Evolutionary conservation across 257 asterid genomes (phyloP), one percentile per base, ranked within the genome.

Genomic region (Plantago ovata): DNA sequence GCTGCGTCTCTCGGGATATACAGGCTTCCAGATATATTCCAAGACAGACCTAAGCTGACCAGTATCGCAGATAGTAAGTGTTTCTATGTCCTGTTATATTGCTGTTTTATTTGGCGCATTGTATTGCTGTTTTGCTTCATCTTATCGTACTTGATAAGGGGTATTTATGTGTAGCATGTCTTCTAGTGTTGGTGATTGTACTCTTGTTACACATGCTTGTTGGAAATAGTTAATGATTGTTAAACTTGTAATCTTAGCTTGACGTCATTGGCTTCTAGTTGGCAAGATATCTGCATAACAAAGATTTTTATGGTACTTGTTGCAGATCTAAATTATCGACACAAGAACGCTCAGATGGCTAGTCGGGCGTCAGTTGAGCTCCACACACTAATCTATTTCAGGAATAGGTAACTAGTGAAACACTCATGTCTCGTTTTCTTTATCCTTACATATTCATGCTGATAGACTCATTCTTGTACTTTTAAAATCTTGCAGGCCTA

Each of bases 261-360:
- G n/a, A 10, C 28, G 5, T 9, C 13, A 9, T 7, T 48, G 9
- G 4, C 21, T 48, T 44, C 18, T 7, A 1, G 14, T 5, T 24
- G 32, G 5, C 32, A 24, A 24, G 32, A 2, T 24, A 24, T 24
- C 2, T 2, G 5, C 32, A 5, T 24, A 5, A 24, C 32, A 24
- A 2, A 24, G 3, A 24, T 24, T 2, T 24, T 24, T 24, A 24
- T 24, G 32, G 3, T 24, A 24, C 32, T 24, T 24, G 32, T 47
- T 60, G 56, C 84, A 92, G 98, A 89, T 82, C 72, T 93, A 64
- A 93, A 93, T 77, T 85, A 82, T 76, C 96, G 99, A 66, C 97
- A 93, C 67, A 79, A 82, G 70, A 93, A 93, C 75, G 99, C 99
- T 44, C 99, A 93, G 75, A 89, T 88, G 99, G 99, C 99, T 32